Percentiles rank a stretch among this genome's conserved stretches.
phyloP scores from a whole-genome alignment of 2,329 filamentous ascomycete species.

The Parastagonospora nodorum region DNA sequence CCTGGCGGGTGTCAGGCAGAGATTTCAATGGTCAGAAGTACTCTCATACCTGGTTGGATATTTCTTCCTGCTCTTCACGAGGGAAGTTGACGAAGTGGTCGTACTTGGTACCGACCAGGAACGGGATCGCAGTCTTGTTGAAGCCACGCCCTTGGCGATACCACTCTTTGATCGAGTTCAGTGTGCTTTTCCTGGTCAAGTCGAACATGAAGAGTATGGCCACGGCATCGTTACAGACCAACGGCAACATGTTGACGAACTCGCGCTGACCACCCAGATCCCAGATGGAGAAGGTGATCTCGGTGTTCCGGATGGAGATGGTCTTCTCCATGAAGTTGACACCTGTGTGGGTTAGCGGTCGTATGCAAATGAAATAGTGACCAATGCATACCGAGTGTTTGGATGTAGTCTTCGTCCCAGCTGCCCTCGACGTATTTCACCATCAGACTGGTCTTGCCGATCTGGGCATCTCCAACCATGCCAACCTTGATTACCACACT shows the following conservation, averaged over 20 bases:
- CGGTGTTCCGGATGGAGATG: slow-evolving; percentile 97
- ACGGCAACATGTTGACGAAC: slow-evolving; percentile 98
- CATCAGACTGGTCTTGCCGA: slow-evolving; percentile 98
- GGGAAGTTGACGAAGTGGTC: slow-evolving; percentile 99
- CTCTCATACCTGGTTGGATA: slow-evolving; percentile 80
- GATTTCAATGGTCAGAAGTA: not conserved
- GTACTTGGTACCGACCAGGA: slow-evolving; percentile 96
- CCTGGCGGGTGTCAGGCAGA: slow-evolving; percentile 56
- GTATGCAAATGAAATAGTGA: not conserved
- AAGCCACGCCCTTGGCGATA: slow-evolving; percentile 96
- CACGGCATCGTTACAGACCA: slow-evolving; percentile 99
- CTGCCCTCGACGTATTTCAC: slow-evolving; percentile 99
- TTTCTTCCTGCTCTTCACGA: slow-evolving; percentile 96
- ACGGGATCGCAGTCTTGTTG: slow-evolving; percentile 99
- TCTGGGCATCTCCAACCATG: slow-evolving; percentile 99
- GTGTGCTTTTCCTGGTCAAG: slow-evolving; percentile 92
- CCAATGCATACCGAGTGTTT: slow-evolving; percentile 73
- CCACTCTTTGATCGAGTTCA: slow-evolving; percentile 99
- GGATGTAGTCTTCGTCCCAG: slow-evolving; percentile 99
- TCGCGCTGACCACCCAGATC: slow-evolving; percentile 96
- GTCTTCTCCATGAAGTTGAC: slow-evolving; percentile 99
- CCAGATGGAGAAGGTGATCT: slow-evolving; percentile 99
- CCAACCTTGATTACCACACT: slow-evolving; percentile 98
- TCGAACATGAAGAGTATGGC: slow-evolving; percentile 99
- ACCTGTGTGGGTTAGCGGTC: slow-evolving; percentile 55